Percentiles rank a stretch among this genome's conserved stretches.
Evolutionary conservation across 352 stramenopile genomes (phyloP).

Genomic region (Globisporangium cylindrosporum): DNA sequence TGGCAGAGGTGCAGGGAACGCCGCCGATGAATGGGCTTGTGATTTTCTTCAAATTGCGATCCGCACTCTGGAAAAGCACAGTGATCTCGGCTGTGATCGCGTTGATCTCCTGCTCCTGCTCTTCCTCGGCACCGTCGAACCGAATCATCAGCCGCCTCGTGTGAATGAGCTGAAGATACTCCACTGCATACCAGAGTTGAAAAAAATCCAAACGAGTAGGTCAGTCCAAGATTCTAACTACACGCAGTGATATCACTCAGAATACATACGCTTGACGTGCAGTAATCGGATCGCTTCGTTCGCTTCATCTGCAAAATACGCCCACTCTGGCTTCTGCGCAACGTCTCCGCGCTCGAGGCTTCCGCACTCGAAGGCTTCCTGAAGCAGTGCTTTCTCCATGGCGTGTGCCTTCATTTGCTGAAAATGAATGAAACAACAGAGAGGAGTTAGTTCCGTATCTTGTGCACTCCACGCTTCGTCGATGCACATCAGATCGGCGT

Average conservation of each 20-base stretch:
- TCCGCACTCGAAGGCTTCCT: constrained; percentile 46
- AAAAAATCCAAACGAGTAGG: background rate
- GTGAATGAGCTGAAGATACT: constrained; percentile 79
- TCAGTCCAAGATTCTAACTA: background rate
- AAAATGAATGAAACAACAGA: too few relatives aligned
- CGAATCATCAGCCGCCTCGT: constrained; percentile 79
- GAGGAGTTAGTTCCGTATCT: too few relatives aligned
- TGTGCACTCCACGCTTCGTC: too few relatives aligned
- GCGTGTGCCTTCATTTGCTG: constrained; percentile 45
- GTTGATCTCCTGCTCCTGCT: constrained; percentile 74
- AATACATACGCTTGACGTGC: constrained; percentile 59
- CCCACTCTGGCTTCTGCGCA: constrained; percentile 52
- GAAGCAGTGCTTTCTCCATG: constrained; percentile 64
- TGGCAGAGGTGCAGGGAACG: constrained; percentile 37
- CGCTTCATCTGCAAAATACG: constrained; percentile 51
- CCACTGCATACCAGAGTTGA: constrained; percentile 33
- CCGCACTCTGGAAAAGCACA: constrained; percentile 59
- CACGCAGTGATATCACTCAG: too few relatives aligned
- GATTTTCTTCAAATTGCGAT: constrained; percentile 70
- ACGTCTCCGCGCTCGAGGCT: constrained; percentile 29
- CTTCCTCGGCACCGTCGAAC: constrained; percentile 64
- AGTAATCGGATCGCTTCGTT: constrained; percentile 67
- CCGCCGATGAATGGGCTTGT: constrained; percentile 53
- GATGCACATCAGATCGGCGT: background rate
- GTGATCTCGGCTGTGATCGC: constrained; percentile 63